Evolutionary conservation across 768 basidiomycete species (phyloP).

Genomic region (Dendrothele bispora): DNA sequence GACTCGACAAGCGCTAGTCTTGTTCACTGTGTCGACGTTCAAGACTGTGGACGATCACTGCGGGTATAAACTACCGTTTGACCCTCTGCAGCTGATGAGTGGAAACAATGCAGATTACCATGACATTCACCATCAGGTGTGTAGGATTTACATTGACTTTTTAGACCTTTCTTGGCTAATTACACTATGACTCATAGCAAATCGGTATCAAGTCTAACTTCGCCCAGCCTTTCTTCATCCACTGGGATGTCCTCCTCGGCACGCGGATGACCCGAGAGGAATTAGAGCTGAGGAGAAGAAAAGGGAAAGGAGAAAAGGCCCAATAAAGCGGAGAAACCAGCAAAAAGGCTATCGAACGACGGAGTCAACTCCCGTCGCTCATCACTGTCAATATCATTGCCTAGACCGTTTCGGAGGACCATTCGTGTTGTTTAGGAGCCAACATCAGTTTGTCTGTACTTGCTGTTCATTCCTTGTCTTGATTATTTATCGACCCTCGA

Average conservation of each 20-base stretch:
- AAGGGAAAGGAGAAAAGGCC: too few relatives aligned
- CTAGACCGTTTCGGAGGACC: too few relatives aligned
- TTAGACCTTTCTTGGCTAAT: neutral
- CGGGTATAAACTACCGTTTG: conserved; percentile 87
- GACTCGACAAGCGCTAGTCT: conserved; percentile 77
- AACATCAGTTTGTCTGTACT: too few relatives aligned
- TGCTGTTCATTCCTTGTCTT: too few relatives aligned
- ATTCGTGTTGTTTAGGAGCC: too few relatives aligned
- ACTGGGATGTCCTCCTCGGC: conserved; percentile 87
- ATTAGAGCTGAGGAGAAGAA: conserved; percentile 51
- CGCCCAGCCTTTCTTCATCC: conserved; percentile 92
- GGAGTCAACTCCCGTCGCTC: too few relatives aligned
- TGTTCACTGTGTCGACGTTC: conserved; percentile 81
- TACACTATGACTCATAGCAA: conserved; percentile 41
- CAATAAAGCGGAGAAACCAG: too few relatives aligned
- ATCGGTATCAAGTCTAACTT: conserved; percentile 96
- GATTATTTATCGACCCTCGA: too few relatives aligned
- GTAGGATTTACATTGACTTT: too few relatives aligned
- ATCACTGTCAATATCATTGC: too few relatives aligned
- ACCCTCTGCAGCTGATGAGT: conserved; percentile 85
- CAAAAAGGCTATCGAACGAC: too few relatives aligned
- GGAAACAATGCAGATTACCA: conserved; percentile 95
- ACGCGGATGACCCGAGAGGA: conserved; percentile 80
- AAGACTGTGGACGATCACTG: conserved; percentile 98
- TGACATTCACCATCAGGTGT: conserved; percentile 94